Base-by-base conservation (phyloP, 352 stramenopile species). In the Aphanomyces invadans region DNA sequence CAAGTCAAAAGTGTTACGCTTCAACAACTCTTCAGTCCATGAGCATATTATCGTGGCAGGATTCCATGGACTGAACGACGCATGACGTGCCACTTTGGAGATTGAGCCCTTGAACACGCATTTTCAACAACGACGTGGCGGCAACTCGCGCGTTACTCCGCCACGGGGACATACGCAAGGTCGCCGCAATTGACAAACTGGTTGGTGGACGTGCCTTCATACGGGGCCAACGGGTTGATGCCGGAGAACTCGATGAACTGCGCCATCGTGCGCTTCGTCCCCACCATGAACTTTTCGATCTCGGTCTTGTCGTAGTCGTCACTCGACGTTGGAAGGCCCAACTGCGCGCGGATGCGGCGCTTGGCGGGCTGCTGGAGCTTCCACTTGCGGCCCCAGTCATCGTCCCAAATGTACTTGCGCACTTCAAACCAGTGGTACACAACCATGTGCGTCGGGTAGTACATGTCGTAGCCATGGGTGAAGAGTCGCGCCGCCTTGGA, bases 381-480 rank as follows among this genome's bases (percentile, higher is more conserved):
- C 51, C 80, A 92, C 23, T 82, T 81, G 70, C 78, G 53, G 26
- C 75, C 79, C 83, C 83, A 92, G 70, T 90, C 79, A 44, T 80
- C 78, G 72, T 92, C 83, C 83, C 81, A 92, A 42, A 90, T 79
- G 32, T 89, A 82, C 57, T 92, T 90, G 64, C 83, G 81, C 64
- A 78, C 79, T 68, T 90, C 81, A 66, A 90, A 92, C 82, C 82
- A 90, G 59, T 90, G 82, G 60, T 83, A 91, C 28, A 84, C 79
- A 10, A 90, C 78, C 69, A 90, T 80, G 52, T 88, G 78, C 1
- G 72, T 78, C 1, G 84, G 84, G 39, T 80, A 75, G 67, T 92
- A 92, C 44, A 90, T 89, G 70, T 90, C 81, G 70, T 87, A 90
- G n/a, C 83, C 83, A 29, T 75, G 63, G 46, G 83, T 92, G 78